Conservation (phyloP, 2,329 filamentous ascomycete species). For the Phialophora tarda region DNA sequence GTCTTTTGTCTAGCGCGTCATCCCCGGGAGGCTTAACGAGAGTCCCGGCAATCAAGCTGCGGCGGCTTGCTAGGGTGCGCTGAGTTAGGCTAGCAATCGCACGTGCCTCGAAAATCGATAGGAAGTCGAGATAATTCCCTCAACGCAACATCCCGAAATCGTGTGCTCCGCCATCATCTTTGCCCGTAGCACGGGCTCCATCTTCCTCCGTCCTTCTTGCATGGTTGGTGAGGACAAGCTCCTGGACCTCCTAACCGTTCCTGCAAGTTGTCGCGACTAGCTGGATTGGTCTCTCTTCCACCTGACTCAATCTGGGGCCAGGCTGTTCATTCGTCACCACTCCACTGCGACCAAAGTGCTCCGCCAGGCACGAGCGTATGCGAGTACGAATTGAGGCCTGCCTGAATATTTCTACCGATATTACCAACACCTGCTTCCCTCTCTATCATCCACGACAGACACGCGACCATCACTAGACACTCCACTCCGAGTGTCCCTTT, state of each 20-base stretch:
- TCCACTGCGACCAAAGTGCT: constrained; percentile 20
- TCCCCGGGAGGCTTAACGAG: constrained; percentile 2
- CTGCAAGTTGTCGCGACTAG: constrained; percentile 23
- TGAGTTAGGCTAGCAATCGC: neutral
- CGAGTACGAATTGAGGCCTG: constrained; percentile 33
- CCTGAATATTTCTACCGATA: constrained; percentile 19
- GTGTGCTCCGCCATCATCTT: constrained; percentile 10
- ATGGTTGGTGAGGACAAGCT: constrained; percentile 28
- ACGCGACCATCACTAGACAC: constrained; percentile 32
- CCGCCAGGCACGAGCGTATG: constrained; percentile 36
- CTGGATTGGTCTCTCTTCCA: constrained; percentile 27
- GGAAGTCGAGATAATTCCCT: constrained; percentile 27
- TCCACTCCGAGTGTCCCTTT: constrained; percentile 38
- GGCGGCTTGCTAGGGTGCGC: neutral
- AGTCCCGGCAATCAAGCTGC: neutral
- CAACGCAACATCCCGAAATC: constrained; percentile 25
- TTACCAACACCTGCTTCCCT: constrained; percentile 19
- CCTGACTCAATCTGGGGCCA: constrained; percentile 28
- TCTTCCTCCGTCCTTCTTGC: constrained; percentile 2
- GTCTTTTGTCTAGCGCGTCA: constrained; percentile 1
- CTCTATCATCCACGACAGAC: constrained; percentile 14
- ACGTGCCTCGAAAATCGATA: constrained; percentile 5
- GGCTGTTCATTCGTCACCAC: constrained; percentile 29
- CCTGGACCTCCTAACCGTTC: constrained; percentile 28
- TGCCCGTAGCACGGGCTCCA: neutral